Conservation (phyloP, 2,329 filamentous ascomycete species). For the Colletotrichum falcatum region DNA sequence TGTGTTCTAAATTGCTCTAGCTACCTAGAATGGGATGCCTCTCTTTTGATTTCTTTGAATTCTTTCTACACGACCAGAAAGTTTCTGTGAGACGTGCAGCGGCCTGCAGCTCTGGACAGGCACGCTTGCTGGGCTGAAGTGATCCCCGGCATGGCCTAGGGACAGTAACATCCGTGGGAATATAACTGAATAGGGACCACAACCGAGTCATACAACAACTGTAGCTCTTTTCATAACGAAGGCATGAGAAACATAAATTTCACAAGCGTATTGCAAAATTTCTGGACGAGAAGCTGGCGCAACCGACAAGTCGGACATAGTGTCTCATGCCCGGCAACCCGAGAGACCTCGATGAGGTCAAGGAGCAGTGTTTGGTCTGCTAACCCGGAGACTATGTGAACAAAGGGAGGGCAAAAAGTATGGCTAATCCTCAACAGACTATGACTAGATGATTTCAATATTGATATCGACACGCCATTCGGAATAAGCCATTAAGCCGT, state of each 20-base stretch:
- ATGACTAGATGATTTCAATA: not conserved
- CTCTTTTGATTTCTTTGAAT: not conserved
- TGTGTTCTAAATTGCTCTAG: not conserved
- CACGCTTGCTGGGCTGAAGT: not conserved
- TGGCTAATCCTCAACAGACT: not conserved
- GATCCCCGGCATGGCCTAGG: not conserved
- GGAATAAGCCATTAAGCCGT: not conserved
- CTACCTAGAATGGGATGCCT: not conserved
- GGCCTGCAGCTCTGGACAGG: not conserved
- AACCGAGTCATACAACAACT: not conserved
- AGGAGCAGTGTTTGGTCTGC: not conserved
- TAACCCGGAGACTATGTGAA: not conserved
- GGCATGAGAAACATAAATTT: not conserved
- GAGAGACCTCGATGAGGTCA: not conserved
- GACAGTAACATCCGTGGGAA: not conserved
- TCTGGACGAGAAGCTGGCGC: not conserved
- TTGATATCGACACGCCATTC: not conserved
- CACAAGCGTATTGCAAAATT: not conserved
- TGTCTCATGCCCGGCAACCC: not conserved
- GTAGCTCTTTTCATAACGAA: fast-evolving
- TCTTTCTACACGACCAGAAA: not conserved
- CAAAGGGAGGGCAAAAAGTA: not conserved
- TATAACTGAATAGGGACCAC: too few relatives aligned
- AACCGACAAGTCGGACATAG: not conserved
- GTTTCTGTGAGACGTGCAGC: too few relatives aligned